Evolutionary conservation across 768 basidiomycete genomes (phyloP), one percentile per base, ranked within the genome.

Genomic region (Lenzites betulinus): DNA sequence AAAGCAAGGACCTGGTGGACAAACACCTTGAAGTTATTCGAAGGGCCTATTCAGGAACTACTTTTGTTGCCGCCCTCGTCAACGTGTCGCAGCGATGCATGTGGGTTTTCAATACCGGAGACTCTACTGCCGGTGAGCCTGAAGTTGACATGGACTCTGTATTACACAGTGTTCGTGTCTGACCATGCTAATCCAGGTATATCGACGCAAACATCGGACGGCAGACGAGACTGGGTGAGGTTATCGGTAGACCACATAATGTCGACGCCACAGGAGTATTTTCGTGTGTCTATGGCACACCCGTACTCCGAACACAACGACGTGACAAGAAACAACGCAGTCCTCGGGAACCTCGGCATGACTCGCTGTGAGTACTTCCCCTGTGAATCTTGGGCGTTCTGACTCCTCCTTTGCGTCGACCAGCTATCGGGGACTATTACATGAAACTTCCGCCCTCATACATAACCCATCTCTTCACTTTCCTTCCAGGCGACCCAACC

Each of bases 51-150:
- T 26, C 30, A 4, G 58, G 58, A 4, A 35, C 41, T 5, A 59
- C 58, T 2, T 33, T 59, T 30, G 58, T 28, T 7, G 50, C 50
- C n/a, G 50, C 58, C 3, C 23, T 59, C 20, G 42, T 59, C n/a
- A 43, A 51, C 16, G 23, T 59, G 6, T 13, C 18, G 8, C 28
- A 51, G n/a, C 26, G 42, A 11, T 51, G 51, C 20, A 46, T 59
- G 50, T 59, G 58, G 58, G 20, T 42, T 3, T 22, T 59, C 7
- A 59, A 59, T 25, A 42, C 52, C 7, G 58, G 58, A 2, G 58
- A 59, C 33, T 51, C 58, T 7, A 59, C 58, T 16, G 41, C 52
- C 3, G 58, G 58, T 59, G 20, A 51, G 58, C n/a, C 28, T n/a
- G 20, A 43, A 9, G 22, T 16, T 18, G 6, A n/a, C n/a, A n/a